These are phyloP conservation scores for Arthrinium phaeospermum DNA, from an alignment of 2,329 filamentous ascomycete genomes.

Conservation along the genomic window DNA sequence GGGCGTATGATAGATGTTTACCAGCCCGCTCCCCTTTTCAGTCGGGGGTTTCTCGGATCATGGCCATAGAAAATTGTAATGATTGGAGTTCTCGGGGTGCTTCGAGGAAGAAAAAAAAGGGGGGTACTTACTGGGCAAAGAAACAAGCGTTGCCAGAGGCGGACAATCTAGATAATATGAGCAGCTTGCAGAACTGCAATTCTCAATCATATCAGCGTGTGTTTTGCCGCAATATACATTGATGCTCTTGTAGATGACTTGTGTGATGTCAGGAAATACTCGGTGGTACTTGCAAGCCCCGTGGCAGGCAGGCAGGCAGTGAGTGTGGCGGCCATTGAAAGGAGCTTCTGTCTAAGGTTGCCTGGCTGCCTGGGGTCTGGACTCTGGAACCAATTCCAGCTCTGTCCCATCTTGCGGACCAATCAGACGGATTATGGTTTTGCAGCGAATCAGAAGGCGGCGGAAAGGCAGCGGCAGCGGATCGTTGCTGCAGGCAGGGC, in stretches of 20 bases:
- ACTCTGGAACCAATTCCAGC: too few species aligned
- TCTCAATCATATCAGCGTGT: not conserved
- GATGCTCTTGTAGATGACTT: not conserved
- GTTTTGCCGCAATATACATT: not conserved
- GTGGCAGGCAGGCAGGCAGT: not conserved
- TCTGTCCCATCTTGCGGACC: not conserved
- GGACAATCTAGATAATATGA: not conserved
- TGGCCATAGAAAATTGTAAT: not conserved
- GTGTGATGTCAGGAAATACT: not conserved
- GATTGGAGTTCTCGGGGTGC: constrained; percentile 3
- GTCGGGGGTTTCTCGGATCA: not conserved
- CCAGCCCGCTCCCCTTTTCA: not conserved
- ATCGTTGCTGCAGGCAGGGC: not conserved
- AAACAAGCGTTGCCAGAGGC: not conserved
- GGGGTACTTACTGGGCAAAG: constrained; percentile 3
- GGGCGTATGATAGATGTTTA: not conserved
- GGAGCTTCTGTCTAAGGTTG: too few species aligned
- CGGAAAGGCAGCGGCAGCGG: not conserved
- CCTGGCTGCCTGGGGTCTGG: too few species aligned
- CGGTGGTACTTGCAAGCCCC: not conserved
- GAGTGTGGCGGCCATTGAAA: not conserved
- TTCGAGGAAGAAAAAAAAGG: not conserved
- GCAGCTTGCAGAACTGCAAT: not conserved
- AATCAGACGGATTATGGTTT: not conserved
- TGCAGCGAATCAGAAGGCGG: not conserved